Percentiles rank a stretch among this genome's conserved stretches.
These are phyloP conservation scores for Amanita brunnescens DNA, from an alignment of 768 basidiomycete genomes.

Conservation along the genomic window DNA sequence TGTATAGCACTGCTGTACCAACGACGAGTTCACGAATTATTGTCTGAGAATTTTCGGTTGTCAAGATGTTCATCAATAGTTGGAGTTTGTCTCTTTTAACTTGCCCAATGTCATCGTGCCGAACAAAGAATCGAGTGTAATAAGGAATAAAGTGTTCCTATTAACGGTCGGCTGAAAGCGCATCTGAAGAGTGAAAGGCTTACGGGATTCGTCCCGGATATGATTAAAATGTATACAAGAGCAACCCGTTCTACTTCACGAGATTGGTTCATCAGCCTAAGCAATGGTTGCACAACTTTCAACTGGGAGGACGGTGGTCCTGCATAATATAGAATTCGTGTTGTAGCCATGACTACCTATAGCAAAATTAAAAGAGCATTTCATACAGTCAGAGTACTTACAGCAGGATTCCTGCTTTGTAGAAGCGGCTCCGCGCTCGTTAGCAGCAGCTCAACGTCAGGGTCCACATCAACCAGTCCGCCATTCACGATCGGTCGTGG, in stretches of 20 bases:
- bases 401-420: slow-evolving; percentile 82
- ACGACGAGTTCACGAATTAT: slow-evolving; percentile 84
- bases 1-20: slow-evolving; percentile 18
- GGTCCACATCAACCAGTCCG: slow-evolving; percentile 54
- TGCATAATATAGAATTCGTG: slow-evolving; percentile 67
- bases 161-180: neutral
- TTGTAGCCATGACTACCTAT: slow-evolving; percentile 74
- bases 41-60: slow-evolving; percentile 54
- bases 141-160: slow-evolving; percentile 59
- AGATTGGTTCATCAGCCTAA: slow-evolving; percentile 61
- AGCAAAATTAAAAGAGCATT: neutral
- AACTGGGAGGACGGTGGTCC: slow-evolving; percentile 46
- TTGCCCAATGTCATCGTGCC: slow-evolving; percentile 53
- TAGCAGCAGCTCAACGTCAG: slow-evolving; percentile 70
- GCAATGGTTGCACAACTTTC: slow-evolving; percentile 61
- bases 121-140: slow-evolving; percentile 61
- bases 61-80: slow-evolving; percentile 60
- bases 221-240: slow-evolving; percentile 57
- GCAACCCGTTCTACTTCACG: slow-evolving; percentile 71
- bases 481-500: slow-evolving; percentile 41
- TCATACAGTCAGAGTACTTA: slow-evolving; percentile 27
- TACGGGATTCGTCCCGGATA: slow-evolving; percentile 64
- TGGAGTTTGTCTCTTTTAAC: slow-evolving; percentile 72
- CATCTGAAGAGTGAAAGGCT: slow-evolving; percentile 17
- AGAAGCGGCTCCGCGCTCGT: slow-evolving; percentile 68